A percentile compares a stretch with the other conserved stretches of the same genome.
Conservation (phyloP, 306 rosid species). For the Lithocarpus polystachyus region DNA sequence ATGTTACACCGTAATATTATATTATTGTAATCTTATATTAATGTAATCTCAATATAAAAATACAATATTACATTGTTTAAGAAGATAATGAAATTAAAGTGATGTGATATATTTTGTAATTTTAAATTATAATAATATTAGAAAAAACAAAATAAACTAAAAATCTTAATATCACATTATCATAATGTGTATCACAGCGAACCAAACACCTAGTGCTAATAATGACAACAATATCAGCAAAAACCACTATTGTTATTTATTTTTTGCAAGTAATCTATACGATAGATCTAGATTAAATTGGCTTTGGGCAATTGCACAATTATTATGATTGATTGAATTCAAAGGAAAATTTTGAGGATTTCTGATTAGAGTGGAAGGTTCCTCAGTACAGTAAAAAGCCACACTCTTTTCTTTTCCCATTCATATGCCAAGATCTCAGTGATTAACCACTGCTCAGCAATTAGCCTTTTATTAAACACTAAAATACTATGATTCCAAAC, state of each 20-base stretch:
- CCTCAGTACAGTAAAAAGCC: background rate
- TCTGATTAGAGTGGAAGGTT: background rate
- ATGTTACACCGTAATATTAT: too few species aligned
- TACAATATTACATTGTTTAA: too few species aligned
- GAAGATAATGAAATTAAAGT: too few species aligned
- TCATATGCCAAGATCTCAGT: background rate
- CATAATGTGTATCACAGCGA: rapidly evolving
- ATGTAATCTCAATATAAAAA: too few species aligned
- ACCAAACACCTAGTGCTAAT: too few species aligned
- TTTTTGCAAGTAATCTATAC: background rate
- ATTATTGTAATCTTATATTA: too few species aligned
- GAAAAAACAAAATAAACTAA: too few species aligned
- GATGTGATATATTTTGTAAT: too few species aligned
- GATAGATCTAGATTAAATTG: background rate
- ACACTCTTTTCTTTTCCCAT: background rate
- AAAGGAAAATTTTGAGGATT: background rate
- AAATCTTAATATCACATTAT: too few species aligned
- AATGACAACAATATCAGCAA: background rate
- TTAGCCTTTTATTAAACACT: background rate
- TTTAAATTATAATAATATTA: too few species aligned
- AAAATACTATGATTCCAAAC: slow-evolving; percentile 19
- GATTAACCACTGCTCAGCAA: background rate
- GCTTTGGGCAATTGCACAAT: background rate
- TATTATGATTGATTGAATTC: background rate
- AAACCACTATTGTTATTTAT: background rate